These are phyloP conservation scores for Penicillium sp. DNA, from an alignment of 2,329 filamentous ascomycete species.

Conservation along the genomic window DNA sequence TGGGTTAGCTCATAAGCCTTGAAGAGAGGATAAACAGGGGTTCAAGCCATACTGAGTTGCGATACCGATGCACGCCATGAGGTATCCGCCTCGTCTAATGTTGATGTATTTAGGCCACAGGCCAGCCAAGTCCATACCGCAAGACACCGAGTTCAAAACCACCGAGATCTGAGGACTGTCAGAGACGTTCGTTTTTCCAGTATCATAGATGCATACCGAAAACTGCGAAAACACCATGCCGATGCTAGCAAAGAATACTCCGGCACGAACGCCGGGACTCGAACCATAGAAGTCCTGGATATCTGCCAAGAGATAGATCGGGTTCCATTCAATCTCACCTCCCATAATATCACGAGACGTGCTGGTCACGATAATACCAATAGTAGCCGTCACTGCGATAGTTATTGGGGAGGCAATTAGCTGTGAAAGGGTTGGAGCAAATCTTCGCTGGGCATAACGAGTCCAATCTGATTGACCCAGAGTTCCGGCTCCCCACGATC, in stretches of 20 bases:
- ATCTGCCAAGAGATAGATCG: neutral
- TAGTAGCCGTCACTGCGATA: neutral
- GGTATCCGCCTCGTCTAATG: neutral
- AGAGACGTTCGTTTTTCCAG: neutral
- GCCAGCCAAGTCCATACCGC: neutral
- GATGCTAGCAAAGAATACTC: neutral
- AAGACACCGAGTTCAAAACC: neutral
- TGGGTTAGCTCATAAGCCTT: neutral
- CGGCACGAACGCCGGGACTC: neutral
- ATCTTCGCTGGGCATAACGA: conserved; percentile 24
- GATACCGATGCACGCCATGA: neutral
- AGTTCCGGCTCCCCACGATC: conserved; percentile 24
- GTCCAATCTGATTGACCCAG: conserved; percentile 27
- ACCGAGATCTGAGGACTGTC: neutral
- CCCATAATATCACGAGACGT: neutral
- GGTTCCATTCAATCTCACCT: neutral
- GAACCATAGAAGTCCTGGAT: neutral
- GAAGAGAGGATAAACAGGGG: fast-evolving
- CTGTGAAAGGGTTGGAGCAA: conserved; percentile 25
- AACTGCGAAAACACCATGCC: neutral
- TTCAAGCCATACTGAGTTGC: neutral
- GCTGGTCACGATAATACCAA: neutral
- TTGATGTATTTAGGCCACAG: neutral
- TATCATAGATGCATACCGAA: neutral
- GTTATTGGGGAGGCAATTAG: neutral